Evolutionary conservation across 2,329 filamentous ascomycete species (phyloP).

Genomic region (Periglandula ipomoeae): DNA sequence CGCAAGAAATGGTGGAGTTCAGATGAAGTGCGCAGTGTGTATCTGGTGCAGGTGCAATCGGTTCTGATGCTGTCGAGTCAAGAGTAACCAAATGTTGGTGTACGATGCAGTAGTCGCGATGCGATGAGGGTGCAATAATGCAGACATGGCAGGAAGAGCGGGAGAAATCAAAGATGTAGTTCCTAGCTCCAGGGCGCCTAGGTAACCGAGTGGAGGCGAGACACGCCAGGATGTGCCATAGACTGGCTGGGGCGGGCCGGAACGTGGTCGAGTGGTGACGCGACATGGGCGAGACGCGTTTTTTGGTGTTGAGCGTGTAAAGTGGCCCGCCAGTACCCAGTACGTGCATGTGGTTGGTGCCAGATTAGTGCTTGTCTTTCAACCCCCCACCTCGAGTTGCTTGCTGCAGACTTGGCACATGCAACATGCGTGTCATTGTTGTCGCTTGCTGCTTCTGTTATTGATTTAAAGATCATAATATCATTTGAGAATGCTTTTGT

Average conservation of each 20-base stretch:
- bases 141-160: background rate
- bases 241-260: background rate
- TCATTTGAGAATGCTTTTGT: too few relatives aligned
- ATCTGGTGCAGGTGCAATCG: background rate
- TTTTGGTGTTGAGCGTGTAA: slow-evolving; percentile 4
- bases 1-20: too few relatives aligned
- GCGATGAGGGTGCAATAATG: background rate
- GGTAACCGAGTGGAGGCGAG: slow-evolving; percentile 3
- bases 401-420: too few relatives aligned
- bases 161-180: slow-evolving; percentile 5
- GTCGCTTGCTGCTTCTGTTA: too few relatives aligned
- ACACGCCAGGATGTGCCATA: background rate
- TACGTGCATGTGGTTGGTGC: background rate
- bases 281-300: slow-evolving; percentile 2
- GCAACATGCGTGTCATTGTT: too few relatives aligned
- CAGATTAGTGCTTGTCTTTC: too few relatives aligned
- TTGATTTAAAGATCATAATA: background rate
- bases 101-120: background rate
- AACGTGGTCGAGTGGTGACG: background rate
- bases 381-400: too few relatives aligned
- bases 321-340: too few relatives aligned
- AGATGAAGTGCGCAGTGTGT: too few relatives aligned
- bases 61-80: background rate
- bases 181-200: background rate
- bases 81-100: background rate